Evolutionary conservation across 805 yeast genomes (phyloP).

Genomic region (Komagataella ulmi): DNA sequence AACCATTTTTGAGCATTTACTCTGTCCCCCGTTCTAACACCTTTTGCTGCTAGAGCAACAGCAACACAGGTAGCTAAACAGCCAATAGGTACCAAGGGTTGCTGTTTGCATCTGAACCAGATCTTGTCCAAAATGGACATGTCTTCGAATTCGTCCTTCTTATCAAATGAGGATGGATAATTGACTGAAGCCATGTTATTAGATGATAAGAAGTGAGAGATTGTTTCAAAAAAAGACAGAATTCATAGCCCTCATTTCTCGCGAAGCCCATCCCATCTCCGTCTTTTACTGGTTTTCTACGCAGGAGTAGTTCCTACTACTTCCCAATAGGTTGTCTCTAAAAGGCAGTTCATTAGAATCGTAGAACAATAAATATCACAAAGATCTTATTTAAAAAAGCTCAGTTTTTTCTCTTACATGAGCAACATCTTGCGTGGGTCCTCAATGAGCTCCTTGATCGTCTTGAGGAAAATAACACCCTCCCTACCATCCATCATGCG

Average conservation of each 20-base stretch:
- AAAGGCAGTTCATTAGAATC: not conserved
- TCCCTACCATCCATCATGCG: conserved; percentile 97
- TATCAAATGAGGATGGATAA: conserved; percentile 38
- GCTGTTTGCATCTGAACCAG: conserved; percentile 56
- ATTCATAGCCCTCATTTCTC: not conserved
- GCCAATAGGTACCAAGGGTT: conserved; percentile 84
- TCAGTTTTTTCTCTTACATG: conserved; percentile 8
- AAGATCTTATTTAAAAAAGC: not conserved
- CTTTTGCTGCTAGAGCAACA: conserved; percentile 63
- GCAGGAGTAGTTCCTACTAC: not conserved
- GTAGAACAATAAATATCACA: not conserved
- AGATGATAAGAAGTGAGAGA: not conserved
- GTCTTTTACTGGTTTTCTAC: no score
- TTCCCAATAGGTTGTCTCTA: not conserved
- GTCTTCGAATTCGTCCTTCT: conserved; percentile 19
- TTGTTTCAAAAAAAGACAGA: not conserved
- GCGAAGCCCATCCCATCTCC: not conserved
- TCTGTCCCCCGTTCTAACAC: conserved; percentile 60
- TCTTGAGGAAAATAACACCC: conserved; percentile 92
- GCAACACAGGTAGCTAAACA: conserved; percentile 70
- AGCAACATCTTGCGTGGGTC: conserved; percentile 98
- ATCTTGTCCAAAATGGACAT: conserved; percentile 43
- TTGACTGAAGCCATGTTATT: conserved; percentile 20
- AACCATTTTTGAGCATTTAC: conserved; percentile 75
- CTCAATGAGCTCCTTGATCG: conserved; percentile 92